Base-by-base conservation (phyloP, 140 eudicot species). In the Senecio squalidus region DNA sequence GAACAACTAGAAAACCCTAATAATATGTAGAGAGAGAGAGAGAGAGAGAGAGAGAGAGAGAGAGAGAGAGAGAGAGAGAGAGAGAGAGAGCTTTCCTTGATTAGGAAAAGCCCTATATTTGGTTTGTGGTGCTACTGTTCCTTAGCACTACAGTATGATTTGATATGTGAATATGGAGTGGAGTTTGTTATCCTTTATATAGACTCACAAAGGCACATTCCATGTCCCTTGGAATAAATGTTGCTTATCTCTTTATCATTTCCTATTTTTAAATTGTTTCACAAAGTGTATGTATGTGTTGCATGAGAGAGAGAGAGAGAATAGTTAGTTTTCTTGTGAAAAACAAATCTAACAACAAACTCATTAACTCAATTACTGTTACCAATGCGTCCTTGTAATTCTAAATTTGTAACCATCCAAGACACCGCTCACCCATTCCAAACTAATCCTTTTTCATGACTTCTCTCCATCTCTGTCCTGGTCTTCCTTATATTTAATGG, bases 361-460 rank as follows among this genome's bases (percentile, higher is more conserved):
- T 76, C 84, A 79, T 62, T 70, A 43, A 47, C 48, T 65, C 72
- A 73, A 29, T 67, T 69, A 55, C 74, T 41, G 44, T 72, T 69
- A 70, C 69, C 93, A 54, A 84, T 58, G 87, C 45, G 51, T 43
- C 67, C 93, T 83, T 66, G 92, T 79, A 70, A 70, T 69, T 76
- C 77, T 83, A 79, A 82, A 78, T 72, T n/a, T 69, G 49, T 57
- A n/a, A 66, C 66, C 39, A 45, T 56, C 64, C 73, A 77, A 61
- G 51, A 26, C 59, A 39, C 62, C 23, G 31, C 60, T 50, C 47
- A 30, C 24, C 49, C 67, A 18, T 34, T 66, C 51, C 70, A 30
- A 44, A 55, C 62, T n/a, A 44, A 52, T 60, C 60, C 67, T 39
- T 73, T 47, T 50, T 22, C 38, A 50, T 30, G 54, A 48, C 62